Base-by-base conservation (phyloP, 331 rosid species). In the Arachis monticola region DNA sequence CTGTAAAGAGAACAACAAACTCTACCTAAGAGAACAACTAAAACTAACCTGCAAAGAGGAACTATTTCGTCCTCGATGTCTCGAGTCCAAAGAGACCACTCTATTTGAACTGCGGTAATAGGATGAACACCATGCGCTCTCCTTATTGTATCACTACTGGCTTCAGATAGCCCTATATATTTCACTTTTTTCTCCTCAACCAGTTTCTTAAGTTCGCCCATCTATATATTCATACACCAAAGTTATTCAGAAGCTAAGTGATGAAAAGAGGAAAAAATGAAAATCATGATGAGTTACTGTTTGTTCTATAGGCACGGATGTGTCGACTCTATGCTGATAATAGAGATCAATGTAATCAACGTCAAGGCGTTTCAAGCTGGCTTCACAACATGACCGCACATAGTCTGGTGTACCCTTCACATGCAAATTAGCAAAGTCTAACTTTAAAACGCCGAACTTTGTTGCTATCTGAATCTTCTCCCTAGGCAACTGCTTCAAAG, bases 61-160 rank as follows among this genome's bases (percentile, higher is more conserved):
- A 32, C n/a, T 52, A 42, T 11, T 41, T 61, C 67, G 9, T 61
- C 67, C 27, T 61, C 67, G 2, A 61, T 7, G 22, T 61, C 67
- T 1, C 67, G 67, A 35, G 67, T 78, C 91, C 89, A 85, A 3
- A 87, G 48, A 8, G 88, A 84, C 89, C 87, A 87, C 65, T 87
- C 87, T 84, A 85, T 85, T 67, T 82, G 91, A 10, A 87, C 7
- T 5, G 89, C 87, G 1, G 89, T 64, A 50, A 87, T 75, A 11
- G 89, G 91, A 78, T 87, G 91, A 81, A 87, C 79, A 22, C 75
- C 80, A 75, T 87, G 83, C 2, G 89, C 91, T 67, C 91, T 80
- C 71, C 83, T 82, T 62, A 85, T 85, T 1, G 91, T 87, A 59
- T 84, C 83, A 1, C 82, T 75, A 51, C 81, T 80, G 14, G 91